Base-by-base conservation (phyloP, 148 eudicot genomes). In the Fagopyrum tataricum region DNA sequence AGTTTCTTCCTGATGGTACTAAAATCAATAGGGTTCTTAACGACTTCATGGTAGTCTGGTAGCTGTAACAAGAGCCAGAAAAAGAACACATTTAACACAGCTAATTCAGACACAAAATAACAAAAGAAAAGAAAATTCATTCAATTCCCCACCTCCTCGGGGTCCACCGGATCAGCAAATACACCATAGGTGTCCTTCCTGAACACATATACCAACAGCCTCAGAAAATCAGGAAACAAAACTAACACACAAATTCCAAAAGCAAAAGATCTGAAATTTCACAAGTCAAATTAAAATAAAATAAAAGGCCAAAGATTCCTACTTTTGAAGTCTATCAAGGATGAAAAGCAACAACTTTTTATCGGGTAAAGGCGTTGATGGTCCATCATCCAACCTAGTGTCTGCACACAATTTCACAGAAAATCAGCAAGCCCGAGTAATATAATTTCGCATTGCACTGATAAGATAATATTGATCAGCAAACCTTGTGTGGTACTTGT, bases 101-200 rank as follows among this genome's bases (percentile, higher is more conserved):
- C 24, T 39, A 9, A 37, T 6, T 44, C 11, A 37, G 64, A 40
- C 41, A 4, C 75, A 73, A 56, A 14, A 59, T 17, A 13, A 23
- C 44, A 39, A 64, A 55, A 71, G 20, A 5, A 74, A 24, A 37
- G 3, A 17, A 41, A 15, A 26, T 15, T 31, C 42, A 8, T 40
- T 44, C n/a, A 46, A 23, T 40, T 20, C 10, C 51, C 73, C 81
- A 94, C 98, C 98, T 95, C 98, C 73, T 90, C 81, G 0, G 87
- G 85, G 84, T 91, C 97, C 79, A 91, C 98, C 13, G 97, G 93
- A 10, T 90, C 93, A 3, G 98, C 89, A 75, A 84, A 95, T 21
- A 91, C 98, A 44, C 90, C 90, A 74, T 91, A 85, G 72, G 89
- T 88, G 73, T 91, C 98, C 88, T 95, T 91, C 86, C 98, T 95